Conservation (phyloP, 768 basidiomycete species). For the Suillus decipiens region DNA sequence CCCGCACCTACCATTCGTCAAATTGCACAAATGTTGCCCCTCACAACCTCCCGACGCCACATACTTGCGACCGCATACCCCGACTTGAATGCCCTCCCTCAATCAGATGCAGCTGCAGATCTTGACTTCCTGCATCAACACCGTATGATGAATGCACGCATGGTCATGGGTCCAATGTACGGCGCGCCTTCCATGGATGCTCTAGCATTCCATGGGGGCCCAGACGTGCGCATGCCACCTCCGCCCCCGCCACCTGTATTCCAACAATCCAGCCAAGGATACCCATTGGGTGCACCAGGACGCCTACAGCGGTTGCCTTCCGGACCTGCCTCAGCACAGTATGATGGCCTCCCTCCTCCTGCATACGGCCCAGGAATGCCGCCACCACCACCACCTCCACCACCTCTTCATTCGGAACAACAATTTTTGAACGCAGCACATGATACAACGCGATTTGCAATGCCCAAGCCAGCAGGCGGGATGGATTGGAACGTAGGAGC, state of each 20-base stretch:
- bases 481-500: conserved; percentile 37
- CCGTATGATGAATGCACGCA: conserved; percentile 16
- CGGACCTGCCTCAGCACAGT: conserved; percentile 6
- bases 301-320: conserved; percentile 4
- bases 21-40: conserved; percentile 61
- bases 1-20: conserved; percentile 66
- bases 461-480: conserved; percentile 32
- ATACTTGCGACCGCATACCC: conserved; percentile 33
- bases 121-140: conserved; percentile 56
- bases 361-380: conserved; percentile 9
- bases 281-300: conserved; percentile 7
- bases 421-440: conserved; percentile 1
- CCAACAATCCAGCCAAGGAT: conserved; percentile 6
- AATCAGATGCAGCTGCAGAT: conserved; percentile 51
- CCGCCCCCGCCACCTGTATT: conserved; percentile 9
- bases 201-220: conserved; percentile 26
- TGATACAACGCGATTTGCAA: conserved; percentile 6
- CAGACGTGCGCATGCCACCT: conserved; percentile 9
- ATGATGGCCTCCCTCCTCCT: conserved; percentile 2
- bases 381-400: conserved; percentile 1
- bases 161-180: conserved; percentile 9
- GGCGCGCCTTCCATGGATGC: conserved; percentile 4
- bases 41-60: conserved; percentile 25
- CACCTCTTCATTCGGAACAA: not conserved
- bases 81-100: conserved; percentile 41